These are phyloP conservation scores for Nitzschia putrida DNA, from an alignment of 108 stramenopile genomes.

Conservation along the genomic window DNA sequence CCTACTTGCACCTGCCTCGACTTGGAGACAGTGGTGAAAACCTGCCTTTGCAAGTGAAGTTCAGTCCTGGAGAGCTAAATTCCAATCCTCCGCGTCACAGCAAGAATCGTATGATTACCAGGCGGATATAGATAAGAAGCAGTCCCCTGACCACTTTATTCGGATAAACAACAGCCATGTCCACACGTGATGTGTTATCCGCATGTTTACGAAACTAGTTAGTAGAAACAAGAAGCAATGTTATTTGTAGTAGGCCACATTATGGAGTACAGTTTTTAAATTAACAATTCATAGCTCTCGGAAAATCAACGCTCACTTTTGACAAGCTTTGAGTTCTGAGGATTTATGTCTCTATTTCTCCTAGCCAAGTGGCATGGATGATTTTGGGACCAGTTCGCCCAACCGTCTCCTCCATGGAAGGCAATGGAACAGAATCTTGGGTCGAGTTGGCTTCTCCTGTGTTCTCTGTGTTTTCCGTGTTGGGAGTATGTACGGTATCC, in stretches of 20 bases:
- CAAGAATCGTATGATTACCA: neutral
- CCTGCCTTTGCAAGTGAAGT: slow-evolving; percentile 67
- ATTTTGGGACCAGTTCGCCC: neutral
- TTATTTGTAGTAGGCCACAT: too few species aligned
- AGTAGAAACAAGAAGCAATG: too few species aligned
- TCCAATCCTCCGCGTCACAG: slow-evolving; percentile 41
- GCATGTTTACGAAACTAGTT: too few species aligned
- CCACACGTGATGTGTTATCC: too few species aligned
- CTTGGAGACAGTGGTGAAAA: slow-evolving; percentile 88
- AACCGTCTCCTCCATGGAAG: neutral
- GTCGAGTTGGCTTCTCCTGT: too few species aligned
- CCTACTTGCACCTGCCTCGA: slow-evolving; percentile 90
- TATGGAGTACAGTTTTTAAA: too few species aligned
- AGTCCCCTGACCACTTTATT: too few species aligned
- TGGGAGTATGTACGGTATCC: too few species aligned
- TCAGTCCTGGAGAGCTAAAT: slow-evolving; percentile 77
- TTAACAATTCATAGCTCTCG: too few species aligned
- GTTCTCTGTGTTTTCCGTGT: too few species aligned
- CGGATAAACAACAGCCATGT: too few species aligned
- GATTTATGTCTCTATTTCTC: slow-evolving; percentile 8
- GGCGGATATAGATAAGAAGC: too few species aligned
- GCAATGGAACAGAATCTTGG: neutral
- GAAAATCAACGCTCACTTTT: neutral
- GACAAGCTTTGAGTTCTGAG: neutral
- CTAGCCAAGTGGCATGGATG: slow-evolving; percentile 14